Evolutionary conservation across 495 filamentous ascomycete genomes (phyloP).

Genomic region (Sabuloglossum arenarium): DNA sequence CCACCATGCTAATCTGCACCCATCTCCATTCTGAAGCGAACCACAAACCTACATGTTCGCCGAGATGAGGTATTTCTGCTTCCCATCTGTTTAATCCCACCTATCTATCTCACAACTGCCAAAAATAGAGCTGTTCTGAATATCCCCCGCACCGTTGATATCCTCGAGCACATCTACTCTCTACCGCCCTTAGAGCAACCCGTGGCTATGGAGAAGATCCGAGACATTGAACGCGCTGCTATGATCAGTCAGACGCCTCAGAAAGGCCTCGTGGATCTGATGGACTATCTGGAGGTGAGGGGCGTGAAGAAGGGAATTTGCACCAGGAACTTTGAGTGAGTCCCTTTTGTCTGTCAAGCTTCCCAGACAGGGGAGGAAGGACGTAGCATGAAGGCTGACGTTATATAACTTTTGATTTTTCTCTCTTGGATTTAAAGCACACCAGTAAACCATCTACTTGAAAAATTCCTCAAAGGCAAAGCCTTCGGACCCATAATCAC

Average conservation of each 20-base stretch:
- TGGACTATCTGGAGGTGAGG: slow-evolving; percentile 54
- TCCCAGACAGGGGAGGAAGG: neutral
- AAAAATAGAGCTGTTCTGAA: slow-evolving; percentile 28
- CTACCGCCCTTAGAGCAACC: slow-evolving; percentile 40
- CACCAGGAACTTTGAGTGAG: slow-evolving; percentile 80
- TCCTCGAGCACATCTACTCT: slow-evolving; percentile 65
- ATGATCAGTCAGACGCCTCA: slow-evolving; percentile 66
- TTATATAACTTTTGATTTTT: neutral
- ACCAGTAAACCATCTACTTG: slow-evolving; percentile 47
- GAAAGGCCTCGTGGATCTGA: slow-evolving; percentile 49
- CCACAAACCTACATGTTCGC: slow-evolving; percentile 92
- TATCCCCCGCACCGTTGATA: slow-evolving; percentile 53
- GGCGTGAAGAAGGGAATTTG: slow-evolving; percentile 61
- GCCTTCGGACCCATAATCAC: slow-evolving; percentile 72
- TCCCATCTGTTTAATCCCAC: slow-evolving; percentile 5
- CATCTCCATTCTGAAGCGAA: slow-evolving; percentile 26
- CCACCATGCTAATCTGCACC: neutral
- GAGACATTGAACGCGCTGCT: slow-evolving; percentile 53
- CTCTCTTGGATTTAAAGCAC: slow-evolving; percentile 18
- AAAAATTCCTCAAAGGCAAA: slow-evolving; percentile 44
- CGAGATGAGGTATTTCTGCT: slow-evolving; percentile 42
- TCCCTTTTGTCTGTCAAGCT: neutral
- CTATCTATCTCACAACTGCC: neutral
- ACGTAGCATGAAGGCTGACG: neutral
- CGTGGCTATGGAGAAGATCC: slow-evolving; percentile 52